These are phyloP conservation scores for Pyrenula aspistea DNA, from an alignment of 495 filamentous ascomycete species.

Conservation along the genomic window DNA sequence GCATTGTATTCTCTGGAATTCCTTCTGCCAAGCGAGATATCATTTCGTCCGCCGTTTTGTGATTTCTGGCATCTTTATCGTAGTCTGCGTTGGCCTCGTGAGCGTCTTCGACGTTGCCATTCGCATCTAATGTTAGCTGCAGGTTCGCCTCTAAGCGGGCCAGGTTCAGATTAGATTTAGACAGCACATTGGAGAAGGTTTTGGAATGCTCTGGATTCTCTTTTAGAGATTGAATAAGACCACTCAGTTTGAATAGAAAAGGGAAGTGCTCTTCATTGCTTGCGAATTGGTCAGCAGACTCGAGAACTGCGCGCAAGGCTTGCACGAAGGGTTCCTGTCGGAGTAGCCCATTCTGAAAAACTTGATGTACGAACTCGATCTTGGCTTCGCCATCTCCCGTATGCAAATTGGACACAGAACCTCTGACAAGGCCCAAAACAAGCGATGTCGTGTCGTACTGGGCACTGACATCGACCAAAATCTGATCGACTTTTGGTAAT, in stretches of 20 bases:
- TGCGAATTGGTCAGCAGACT: not conserved
- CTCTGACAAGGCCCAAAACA: slow-evolving; percentile 56
- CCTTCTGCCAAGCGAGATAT: not conserved
- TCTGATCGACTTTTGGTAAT: slow-evolving; percentile 41
- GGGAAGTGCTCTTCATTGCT: not conserved
- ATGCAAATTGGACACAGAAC: slow-evolving; percentile 50
- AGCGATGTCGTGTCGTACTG: slow-evolving; percentile 62
- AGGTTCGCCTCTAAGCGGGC: slow-evolving; percentile 59
- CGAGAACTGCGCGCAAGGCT: not conserved
- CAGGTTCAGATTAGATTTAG: slow-evolving; percentile 50
- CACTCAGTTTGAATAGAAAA: not conserved
- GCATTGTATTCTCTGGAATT: not conserved
- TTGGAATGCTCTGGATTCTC: not conserved
- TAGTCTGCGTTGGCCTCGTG: slow-evolving; percentile 33
- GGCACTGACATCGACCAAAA: slow-evolving; percentile 47
- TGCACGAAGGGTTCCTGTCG: slow-evolving; percentile 20
- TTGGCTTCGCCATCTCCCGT: slow-evolving; percentile 45
- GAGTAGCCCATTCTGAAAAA: slow-evolving; percentile 50
- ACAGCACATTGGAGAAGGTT: not conserved
- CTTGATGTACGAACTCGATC: slow-evolving; percentile 42
- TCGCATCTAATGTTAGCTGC: slow-evolving; percentile 47
- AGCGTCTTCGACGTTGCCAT: slow-evolving; percentile 34
- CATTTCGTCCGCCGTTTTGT: slow-evolving; percentile 18
- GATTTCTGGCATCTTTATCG: slow-evolving; percentile 22
- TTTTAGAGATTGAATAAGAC: not conserved